Evolutionary conservation across 1,284 basidiomycete species (phyloP).

Genomic region (Cronartium quercuum): DNA sequence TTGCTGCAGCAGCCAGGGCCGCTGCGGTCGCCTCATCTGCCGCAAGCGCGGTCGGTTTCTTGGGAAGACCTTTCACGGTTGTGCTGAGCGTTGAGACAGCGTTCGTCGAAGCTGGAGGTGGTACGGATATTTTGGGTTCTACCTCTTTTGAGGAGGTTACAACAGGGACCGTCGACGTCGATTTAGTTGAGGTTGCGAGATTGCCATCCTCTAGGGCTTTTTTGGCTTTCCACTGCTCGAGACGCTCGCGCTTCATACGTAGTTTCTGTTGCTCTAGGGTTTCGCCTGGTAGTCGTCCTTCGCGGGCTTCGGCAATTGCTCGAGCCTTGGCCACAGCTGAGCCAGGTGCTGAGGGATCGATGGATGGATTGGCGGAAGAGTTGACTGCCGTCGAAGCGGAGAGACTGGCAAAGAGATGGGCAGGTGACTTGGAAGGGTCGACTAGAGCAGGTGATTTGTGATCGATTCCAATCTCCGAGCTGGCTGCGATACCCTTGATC

Average conservation of each 20-base stretch:
- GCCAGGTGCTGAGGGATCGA: conserved; percentile 23
- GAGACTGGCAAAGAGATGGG: background rate
- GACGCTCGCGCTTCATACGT: conserved; percentile 37
- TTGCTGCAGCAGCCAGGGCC: conserved; percentile 33
- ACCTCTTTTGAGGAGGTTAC: background rate
- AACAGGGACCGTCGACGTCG: background rate
- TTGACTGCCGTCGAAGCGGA: background rate
- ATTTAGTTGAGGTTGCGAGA: conserved; percentile 6
- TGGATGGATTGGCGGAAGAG: background rate
- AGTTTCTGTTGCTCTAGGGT: conserved; percentile 39
- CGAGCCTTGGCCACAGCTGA: conserved; percentile 29
- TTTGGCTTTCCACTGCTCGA: conserved; percentile 39
- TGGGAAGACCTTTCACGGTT: conserved; percentile 27
- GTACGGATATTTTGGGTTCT: background rate
- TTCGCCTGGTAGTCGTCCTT: conserved; percentile 38
- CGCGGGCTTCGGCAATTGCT: conserved; percentile 34
- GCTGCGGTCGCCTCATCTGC: conserved; percentile 36
- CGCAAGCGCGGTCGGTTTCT: conserved; percentile 23
- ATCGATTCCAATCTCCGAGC: background rate
- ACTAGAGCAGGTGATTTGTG: background rate
- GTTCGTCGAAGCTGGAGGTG: background rate
- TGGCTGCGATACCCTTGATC: background rate
- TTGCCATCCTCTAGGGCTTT: conserved; percentile 27
- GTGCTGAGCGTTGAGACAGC: background rate
- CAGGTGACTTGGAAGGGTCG: background rate